phyloP scores from a whole-genome alignment of 345 rosid species.

The Aurinia saxatilis region DNA sequence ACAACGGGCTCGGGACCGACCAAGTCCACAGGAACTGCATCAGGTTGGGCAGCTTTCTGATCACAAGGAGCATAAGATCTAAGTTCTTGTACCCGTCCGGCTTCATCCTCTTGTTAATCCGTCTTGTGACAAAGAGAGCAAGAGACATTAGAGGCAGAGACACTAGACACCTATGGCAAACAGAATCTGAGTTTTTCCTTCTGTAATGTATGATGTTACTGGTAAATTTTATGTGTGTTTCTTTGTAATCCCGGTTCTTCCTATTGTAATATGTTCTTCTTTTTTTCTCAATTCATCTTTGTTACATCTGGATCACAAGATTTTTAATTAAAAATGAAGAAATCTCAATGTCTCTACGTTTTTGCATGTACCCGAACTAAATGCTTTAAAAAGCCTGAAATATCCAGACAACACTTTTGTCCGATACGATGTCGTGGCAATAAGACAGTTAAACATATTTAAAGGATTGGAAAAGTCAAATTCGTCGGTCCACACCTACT shows the following conservation, averaged over 20 bases:
- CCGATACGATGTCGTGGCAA: too few relatives aligned
- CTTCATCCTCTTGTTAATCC: slow-evolving; percentile 18
- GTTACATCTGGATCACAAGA: background rate
- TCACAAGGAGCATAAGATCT: slow-evolving; percentile 55
- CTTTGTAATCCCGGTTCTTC: background rate
- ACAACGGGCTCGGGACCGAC: slow-evolving; percentile 43
- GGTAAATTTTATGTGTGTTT: slow-evolving; percentile 23
- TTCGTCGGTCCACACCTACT: background rate
- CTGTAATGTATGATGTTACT: slow-evolving; percentile 13
- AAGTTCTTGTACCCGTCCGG: slow-evolving; percentile 41
- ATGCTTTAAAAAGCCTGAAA: too few relatives aligned
- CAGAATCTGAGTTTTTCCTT: background rate
- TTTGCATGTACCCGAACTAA: too few relatives aligned
- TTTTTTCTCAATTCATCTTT: background rate
- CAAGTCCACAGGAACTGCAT: slow-evolving; percentile 60
- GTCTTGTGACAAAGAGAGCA: slow-evolving; percentile 7
- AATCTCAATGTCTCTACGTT: background rate
- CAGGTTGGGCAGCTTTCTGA: slow-evolving; percentile 99
- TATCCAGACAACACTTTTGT: too few relatives aligned
- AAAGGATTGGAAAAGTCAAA: background rate
- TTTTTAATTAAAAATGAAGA: background rate
- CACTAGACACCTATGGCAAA: slow-evolving; percentile 11
- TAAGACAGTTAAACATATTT: background rate
- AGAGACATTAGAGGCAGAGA: slow-evolving; percentile 15
- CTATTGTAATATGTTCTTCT: slow-evolving; percentile 7